Evolutionary conservation across 176 grass and related monocot genomes (phyloP).

Genomic region (Lolium multiflorum): DNA sequence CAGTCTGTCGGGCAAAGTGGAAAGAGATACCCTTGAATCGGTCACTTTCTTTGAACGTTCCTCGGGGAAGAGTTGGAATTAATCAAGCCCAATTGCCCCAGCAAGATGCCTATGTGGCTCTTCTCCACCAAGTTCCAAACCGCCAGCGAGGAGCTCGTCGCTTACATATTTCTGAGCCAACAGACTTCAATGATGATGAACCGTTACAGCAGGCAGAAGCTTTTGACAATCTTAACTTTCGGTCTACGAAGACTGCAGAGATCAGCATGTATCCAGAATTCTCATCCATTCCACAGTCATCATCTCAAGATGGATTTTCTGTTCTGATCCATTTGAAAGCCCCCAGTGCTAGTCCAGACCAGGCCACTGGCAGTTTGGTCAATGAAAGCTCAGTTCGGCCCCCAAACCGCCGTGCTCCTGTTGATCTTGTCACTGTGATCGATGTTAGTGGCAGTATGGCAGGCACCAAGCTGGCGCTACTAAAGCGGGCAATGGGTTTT

Average conservation of each 20-base stretch:
- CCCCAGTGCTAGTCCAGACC: slow-evolving; percentile 51
- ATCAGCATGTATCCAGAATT: slow-evolving; percentile 79
- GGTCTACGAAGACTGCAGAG: slow-evolving; percentile 57
- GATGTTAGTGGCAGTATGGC: slow-evolving; percentile 97
- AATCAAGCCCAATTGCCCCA: slow-evolving; percentile 47
- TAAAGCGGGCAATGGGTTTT: slow-evolving; percentile 96
- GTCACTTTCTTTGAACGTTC: slow-evolving; percentile 52
- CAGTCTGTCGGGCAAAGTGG: slow-evolving; percentile 91
- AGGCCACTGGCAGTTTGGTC: slow-evolving; percentile 29
- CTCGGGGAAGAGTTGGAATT: slow-evolving; percentile 52
- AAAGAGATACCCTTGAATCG: slow-evolving; percentile 82
- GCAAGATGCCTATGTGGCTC: slow-evolving; percentile 53
- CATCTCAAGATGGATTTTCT: slow-evolving; percentile 61
- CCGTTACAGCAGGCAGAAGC: slow-evolving; percentile 51
- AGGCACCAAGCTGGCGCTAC: slow-evolving; percentile 81
- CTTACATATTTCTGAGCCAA: slow-evolving; percentile 58
- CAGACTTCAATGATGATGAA: slow-evolving; percentile 87
- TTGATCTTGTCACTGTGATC: slow-evolving; percentile 91
- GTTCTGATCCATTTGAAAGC: slow-evolving; percentile 83
- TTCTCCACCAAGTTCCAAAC: slow-evolving; percentile 55
- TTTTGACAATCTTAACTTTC: slow-evolving; percentile 38
- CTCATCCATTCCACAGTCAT: slow-evolving; percentile 57
- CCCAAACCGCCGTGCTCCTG: slow-evolving; percentile 64
- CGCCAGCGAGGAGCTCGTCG: slow-evolving; percentile 43
- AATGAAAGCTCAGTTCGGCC: slow-evolving; percentile 38